Evolutionary conservation across 2,329 filamentous ascomycete genomes (phyloP).

Genomic region (Ceratocystis alfenasii): DNA sequence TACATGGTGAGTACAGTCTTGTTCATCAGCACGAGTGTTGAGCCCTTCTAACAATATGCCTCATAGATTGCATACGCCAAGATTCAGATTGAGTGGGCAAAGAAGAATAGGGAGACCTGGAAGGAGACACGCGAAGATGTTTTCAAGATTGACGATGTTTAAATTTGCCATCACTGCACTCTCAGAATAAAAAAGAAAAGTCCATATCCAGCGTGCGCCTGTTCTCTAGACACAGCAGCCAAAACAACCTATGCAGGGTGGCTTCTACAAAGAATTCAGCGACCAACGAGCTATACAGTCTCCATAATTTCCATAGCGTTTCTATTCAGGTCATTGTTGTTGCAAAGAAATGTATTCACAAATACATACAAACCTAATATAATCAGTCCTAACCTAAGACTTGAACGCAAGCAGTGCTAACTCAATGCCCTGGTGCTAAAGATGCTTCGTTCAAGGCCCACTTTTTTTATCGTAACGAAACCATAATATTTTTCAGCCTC

Average conservation of each 20-base stretch:
- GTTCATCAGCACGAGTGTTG: not conserved
- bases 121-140: constrained; percentile 81
- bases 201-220: not conserved
- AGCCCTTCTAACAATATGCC: constrained; percentile 23
- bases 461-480: not conserved
- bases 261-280: not conserved
- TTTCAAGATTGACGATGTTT: constrained; percentile 65
- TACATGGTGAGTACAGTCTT: constrained; percentile 68
- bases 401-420: not conserved
- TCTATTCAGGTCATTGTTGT: not conserved
- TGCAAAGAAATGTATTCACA: not conserved
- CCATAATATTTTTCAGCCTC: not conserved
- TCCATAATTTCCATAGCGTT: not conserved
- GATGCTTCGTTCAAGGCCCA: not conserved
- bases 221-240: not conserved
- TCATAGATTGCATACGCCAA: constrained; percentile 75
- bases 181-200: not conserved
- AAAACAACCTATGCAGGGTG: not conserved
- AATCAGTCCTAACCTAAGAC: no score
- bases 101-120: constrained; percentile 81
- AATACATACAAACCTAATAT: no score
- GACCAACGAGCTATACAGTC: not conserved
- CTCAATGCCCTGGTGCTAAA: not conserved
- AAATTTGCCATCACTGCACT: constrained; percentile 20
- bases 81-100: constrained; percentile 89